A percentile compares a stretch with the other conserved stretches of the same genome.
Conservation (phyloP, 78 protist species). For the Tieghemostelium lacteum region DNA sequence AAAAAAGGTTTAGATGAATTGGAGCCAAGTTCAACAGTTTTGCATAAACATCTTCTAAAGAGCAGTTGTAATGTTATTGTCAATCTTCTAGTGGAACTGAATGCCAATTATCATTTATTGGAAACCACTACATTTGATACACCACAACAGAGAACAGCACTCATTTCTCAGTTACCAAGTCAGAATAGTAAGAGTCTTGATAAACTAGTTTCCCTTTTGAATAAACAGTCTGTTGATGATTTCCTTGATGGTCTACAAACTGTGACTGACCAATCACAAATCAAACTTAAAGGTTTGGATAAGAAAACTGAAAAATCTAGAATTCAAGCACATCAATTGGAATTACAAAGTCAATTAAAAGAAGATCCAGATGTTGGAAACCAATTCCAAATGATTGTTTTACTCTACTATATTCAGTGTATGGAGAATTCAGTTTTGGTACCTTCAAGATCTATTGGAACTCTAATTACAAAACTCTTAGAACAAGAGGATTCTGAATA, state of each 20-base stretch:
- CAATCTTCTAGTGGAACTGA: slow-evolving; percentile 40
- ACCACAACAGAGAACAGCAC: slow-evolving; percentile 19
- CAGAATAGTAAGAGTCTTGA: slow-evolving; percentile 13
- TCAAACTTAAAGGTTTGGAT: slow-evolving; percentile 70
- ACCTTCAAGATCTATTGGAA: slow-evolving; percentile 53
- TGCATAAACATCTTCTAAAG: slow-evolving; percentile 64
- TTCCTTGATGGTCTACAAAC: slow-evolving; percentile 52
- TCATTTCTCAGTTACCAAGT: slow-evolving; percentile 30
- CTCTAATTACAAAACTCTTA: not conserved
- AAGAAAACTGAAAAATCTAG: slow-evolving; percentile 63
- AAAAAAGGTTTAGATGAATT: slow-evolving; percentile 59
- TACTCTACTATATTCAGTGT: slow-evolving; percentile 20
- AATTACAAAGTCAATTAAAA: slow-evolving; percentile 21
- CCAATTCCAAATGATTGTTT: slow-evolving; percentile 64
- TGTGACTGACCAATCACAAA: slow-evolving; percentile 31
- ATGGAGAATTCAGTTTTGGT: slow-evolving; percentile 18
- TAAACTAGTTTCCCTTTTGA: slow-evolving; percentile 40
- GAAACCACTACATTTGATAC: slow-evolving; percentile 35
- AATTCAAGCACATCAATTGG: slow-evolving; percentile 11
- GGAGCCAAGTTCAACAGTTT: not conserved
- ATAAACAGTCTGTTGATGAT: slow-evolving; percentile 32
- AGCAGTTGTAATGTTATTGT: slow-evolving; percentile 16
- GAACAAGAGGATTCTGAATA: not conserved
- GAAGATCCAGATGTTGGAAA: slow-evolving; percentile 31
- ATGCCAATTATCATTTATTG: slow-evolving; percentile 51